Evolutionary conservation across 495 filamentous ascomycete species (phyloP).

Genomic region (Niebla homalea): DNA sequence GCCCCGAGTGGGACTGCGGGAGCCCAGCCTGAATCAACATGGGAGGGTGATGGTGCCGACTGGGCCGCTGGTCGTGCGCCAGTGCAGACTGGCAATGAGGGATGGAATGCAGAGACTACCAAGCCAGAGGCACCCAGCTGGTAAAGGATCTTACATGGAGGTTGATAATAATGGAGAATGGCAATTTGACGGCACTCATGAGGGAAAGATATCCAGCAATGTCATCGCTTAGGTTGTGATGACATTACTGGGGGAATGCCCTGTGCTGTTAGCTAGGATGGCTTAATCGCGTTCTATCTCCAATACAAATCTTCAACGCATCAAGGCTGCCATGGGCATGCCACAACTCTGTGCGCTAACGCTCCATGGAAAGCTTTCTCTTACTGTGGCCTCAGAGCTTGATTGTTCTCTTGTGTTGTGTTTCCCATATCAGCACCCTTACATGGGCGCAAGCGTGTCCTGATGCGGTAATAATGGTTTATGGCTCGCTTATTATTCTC

Average conservation of each 20-base stretch:
- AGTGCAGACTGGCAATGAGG: constrained; percentile 44
- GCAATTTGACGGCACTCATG: constrained; percentile 65
- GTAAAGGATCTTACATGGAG: background rate
- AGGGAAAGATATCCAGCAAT: constrained; percentile 87
- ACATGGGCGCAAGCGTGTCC: too few relatives aligned
- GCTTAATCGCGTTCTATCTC: constrained; percentile 41
- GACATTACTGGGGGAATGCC: constrained; percentile 75
- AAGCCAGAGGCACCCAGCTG: constrained; percentile 8
- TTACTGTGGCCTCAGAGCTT: too few relatives aligned
- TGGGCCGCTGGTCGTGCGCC: constrained; percentile 53
- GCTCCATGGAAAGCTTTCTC: too few relatives aligned
- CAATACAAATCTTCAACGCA: background rate
- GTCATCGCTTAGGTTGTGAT: constrained; percentile 13
- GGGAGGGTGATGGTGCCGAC: constrained; percentile 68
- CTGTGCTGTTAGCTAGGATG: constrained; percentile 58
- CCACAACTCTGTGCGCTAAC: too few relatives aligned
- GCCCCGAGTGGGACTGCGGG: constrained; percentile 48
- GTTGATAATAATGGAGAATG: constrained; percentile 18
- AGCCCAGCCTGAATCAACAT: constrained; percentile 41
- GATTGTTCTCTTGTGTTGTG: too few relatives aligned
- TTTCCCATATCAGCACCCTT: too few relatives aligned
- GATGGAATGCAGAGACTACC: constrained; percentile 51
- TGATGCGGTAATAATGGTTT: too few relatives aligned
- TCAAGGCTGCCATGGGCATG: too few relatives aligned
- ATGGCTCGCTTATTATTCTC: too few relatives aligned